phyloP scores from a whole-genome alignment of 1,284 basidiomycete genomes.

The Porogramme epimiltina region DNA sequence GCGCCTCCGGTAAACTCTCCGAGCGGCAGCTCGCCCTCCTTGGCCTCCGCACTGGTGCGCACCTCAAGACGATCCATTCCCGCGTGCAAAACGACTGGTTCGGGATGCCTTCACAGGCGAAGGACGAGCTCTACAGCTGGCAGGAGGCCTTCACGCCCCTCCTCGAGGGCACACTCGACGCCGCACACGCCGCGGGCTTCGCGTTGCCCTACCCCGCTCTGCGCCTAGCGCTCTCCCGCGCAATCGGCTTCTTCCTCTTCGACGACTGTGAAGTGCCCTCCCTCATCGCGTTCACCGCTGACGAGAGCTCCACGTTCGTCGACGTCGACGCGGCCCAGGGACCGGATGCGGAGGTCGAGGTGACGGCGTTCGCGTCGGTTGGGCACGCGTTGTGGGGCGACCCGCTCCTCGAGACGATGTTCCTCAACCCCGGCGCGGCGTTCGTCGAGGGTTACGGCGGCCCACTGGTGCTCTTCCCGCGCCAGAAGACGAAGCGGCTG shows the following conservation, averaged over 20 bases:
- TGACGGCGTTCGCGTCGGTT: constrained; percentile 40
- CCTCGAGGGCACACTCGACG: constrained; percentile 55
- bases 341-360: constrained; percentile 28
- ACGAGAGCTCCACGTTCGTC: constrained; percentile 54
- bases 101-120: constrained; percentile 48
- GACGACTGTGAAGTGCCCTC: constrained; percentile 74
- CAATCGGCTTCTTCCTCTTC: constrained; percentile 73
- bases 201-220: constrained; percentile 47
- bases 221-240: constrained; percentile 55
- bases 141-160: constrained; percentile 67
- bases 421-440: constrained; percentile 51
- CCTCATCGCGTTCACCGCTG: constrained; percentile 61
- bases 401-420: constrained; percentile 65
- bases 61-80: constrained; percentile 61
- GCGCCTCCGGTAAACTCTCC: constrained; percentile 41
- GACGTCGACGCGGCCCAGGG: constrained; percentile 25
- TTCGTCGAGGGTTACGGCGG: constrained; percentile 63
- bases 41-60: constrained; percentile 58
- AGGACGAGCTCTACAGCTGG: constrained; percentile 59
- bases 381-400: constrained; percentile 72
- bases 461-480: constrained; percentile 48
- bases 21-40: constrained; percentile 45
- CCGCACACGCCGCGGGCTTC: constrained; percentile 23
- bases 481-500: constrained; percentile 66
- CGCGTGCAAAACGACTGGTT: constrained; percentile 73